Conservation (phyloP, 495 filamentous ascomycete species). For the Neurospora sp. region DNA sequence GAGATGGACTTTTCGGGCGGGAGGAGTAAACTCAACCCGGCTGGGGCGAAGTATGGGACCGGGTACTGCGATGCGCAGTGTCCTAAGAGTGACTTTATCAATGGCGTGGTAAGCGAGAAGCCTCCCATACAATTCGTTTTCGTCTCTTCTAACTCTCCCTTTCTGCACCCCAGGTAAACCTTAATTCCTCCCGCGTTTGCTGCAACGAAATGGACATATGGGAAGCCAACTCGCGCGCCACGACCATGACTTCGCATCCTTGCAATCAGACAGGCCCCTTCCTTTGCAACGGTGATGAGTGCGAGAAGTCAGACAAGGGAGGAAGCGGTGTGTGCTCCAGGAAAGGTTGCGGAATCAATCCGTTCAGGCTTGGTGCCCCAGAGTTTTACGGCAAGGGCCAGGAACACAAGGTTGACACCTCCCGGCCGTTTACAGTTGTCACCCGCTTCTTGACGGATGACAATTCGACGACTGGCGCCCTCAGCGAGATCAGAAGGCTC, state of each 20-base stretch:
- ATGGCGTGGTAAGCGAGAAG: constrained; percentile 36
- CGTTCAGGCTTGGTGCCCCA: constrained; percentile 40
- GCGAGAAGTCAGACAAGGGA: constrained; percentile 23
- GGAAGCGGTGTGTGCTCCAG: constrained; percentile 50
- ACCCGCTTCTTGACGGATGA: constrained; percentile 54
- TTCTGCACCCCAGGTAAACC: constrained; percentile 29
- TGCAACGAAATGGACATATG: constrained; percentile 57
- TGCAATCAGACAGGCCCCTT: constrained; percentile 39
- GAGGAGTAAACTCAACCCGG: constrained; percentile 44
- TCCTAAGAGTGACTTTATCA: constrained; percentile 42
- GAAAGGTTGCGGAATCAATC: constrained; percentile 55
- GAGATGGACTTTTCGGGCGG: constrained; percentile 52
- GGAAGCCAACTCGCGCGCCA: constrained; percentile 52
- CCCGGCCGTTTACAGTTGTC: constrained; percentile 50
- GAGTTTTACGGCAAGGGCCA: constrained; percentile 45
- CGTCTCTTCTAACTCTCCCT: background rate
- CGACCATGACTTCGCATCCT: constrained; percentile 46
- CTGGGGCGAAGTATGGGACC: constrained; percentile 54
- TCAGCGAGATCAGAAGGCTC: constrained; percentile 48
- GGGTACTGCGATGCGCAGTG: constrained; percentile 68
- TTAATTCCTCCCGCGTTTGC: constrained; percentile 38
- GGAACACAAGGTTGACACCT: constrained; percentile 45
- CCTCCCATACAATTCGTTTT: background rate
- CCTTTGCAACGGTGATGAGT: constrained; percentile 37
- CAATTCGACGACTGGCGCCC: constrained; percentile 34